Evolutionary conservation across 495 filamentous ascomycete species (phyloP), one percentile per base, ranked within the genome.

Genomic region (Parathielavia appendiculata): DNA sequence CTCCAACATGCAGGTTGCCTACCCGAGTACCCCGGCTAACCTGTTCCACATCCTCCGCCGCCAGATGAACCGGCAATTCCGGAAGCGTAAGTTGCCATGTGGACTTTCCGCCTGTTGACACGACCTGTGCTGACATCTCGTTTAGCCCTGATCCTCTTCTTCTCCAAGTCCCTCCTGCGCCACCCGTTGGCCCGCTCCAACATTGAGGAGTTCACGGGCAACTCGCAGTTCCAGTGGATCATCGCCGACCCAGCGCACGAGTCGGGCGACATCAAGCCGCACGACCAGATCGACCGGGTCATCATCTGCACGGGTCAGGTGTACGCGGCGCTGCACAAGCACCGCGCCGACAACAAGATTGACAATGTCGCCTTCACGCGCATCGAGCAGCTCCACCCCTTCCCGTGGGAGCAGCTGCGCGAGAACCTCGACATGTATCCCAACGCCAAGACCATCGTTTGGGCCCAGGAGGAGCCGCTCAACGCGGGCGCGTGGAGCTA

Each of bases 51-150:
- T 96, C 64, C 81, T 98, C 57, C 86, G 93, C 71, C 82, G 93
- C 73, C 93, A 98, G 79, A 96, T 98, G 84, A 91, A 97, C 81
- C 81, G 93, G 58, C 93, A 98, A 75, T 98, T 98, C 87, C 84
- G 93, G 71, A 98, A 98, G 78, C 93, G 90, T 93, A 84, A 80
- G 89, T 83, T 44, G 32, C 30, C 12, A 17, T 38, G 17, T 10
- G 10, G 26, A 30, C 20, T 34, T 38, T 49, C 16, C 26, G 17
- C 23, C 39, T 35, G 23, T 8, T 40, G 3, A 30, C 19, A 39
- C 30, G 36, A 40, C 43, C 52, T 17, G 51, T 65, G 62, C 79
- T 84, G 66, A 83, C 68, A 26, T 35, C 12, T 40, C 19, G 38
- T 38, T 19, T 65, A 95, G 90, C 93, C 56, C 83, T 98, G 50